phyloP scores from a whole-genome alignment of 352 stramenopile species.

The Halophytophthora polymorphica region DNA sequence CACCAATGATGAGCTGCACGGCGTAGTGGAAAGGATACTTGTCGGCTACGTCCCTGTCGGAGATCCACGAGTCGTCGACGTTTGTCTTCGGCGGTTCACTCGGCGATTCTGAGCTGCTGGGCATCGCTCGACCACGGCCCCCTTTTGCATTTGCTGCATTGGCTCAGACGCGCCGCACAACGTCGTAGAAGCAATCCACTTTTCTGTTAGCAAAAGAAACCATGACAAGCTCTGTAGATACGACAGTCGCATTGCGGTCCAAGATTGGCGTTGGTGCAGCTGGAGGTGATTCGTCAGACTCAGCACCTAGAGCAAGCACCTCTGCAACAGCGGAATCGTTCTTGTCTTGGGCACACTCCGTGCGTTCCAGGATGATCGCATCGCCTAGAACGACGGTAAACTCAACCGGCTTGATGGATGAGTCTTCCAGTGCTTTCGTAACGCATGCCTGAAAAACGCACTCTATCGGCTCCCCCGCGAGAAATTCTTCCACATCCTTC shows the following conservation, averaged over 20 bases:
- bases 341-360: background rate
- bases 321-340: too few species aligned
- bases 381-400: background rate
- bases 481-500: background rate
- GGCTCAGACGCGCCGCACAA: too few species aligned
- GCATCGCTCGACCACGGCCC: background rate
- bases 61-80: conserved; percentile 5
- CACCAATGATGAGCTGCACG: background rate
- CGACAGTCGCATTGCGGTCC: too few species aligned
- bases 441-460: background rate
- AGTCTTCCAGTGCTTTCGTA: background rate
- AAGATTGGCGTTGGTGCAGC: too few species aligned
- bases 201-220: too few species aligned
- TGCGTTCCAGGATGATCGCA: background rate
- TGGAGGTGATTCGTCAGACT: too few species aligned
- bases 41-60: background rate
- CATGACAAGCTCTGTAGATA: too few species aligned
- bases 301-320: background rate
- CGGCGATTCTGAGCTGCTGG: background rate
- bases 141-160: background rate
- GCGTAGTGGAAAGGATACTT: conserved; percentile 7
- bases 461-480: background rate
- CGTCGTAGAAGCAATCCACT: too few species aligned
- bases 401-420: background rate
- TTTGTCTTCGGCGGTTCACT: background rate